Evolutionary conservation across 129 eudicot species (phyloP), one percentile per base, ranked within the genome.

Genomic region (Artemisia tridentata): DNA sequence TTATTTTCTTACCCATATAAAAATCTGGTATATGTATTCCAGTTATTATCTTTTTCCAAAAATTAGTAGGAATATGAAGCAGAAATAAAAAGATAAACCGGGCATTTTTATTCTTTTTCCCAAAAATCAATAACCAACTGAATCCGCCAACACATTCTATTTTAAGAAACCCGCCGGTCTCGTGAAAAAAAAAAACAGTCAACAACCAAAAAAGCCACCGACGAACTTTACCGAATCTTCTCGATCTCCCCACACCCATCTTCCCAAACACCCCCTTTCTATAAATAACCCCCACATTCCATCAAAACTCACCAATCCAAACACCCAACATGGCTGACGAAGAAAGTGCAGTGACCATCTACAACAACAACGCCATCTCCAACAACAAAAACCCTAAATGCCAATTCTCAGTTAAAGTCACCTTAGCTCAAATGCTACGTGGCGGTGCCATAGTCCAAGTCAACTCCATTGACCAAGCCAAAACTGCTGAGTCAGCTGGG

Each of bases 401-500:
- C 80, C 0, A 38, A 8, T 89, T 86, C 72, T 84, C 98, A 3
- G 82, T 89, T 21, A 92, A 92, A 47, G 92, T 83, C 17, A 90
- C 86, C 7, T 54, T 86, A 43, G 91, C 95, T 17, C 98, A 89
- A 63, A 72, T 74, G 85, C 92, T 92, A 57, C 90, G 96, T 3
- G 95, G 96, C 68, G 96, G 96, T 47, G 95, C 85, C 1, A 84
- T 87, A 8, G 74, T 89, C 7, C 82, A 85, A 38, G 98, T 89
- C n/a, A 59, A 80, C 20, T 67, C 17, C 74, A 69, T 76, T n/a
- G 86, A 81, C 14, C 86, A 92, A 79, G 98, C 98, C 31, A 86
- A 87, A 80, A 87, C 84, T 73, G 98, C 98, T n/a, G 95, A 87
- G 55, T 84, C 89, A 3, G 88, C 96, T 43, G 96, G 98, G 25